Conservation (phyloP, 139 green algal genomes). For the Picochlorum sp. region DNA sequence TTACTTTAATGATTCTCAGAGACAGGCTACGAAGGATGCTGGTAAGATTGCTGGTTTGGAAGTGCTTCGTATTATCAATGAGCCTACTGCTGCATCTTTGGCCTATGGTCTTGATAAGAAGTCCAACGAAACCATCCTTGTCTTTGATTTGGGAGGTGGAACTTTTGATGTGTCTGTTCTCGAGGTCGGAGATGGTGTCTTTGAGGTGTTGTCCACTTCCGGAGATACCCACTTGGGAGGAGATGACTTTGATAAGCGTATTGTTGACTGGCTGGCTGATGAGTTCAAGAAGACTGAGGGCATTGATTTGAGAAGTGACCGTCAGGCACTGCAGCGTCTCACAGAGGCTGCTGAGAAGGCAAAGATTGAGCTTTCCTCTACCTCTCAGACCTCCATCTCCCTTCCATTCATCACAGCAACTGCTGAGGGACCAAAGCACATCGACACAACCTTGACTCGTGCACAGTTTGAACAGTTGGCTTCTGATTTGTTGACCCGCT, state of each 20-base stretch:
- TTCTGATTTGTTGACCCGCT: conserved; percentile 86
- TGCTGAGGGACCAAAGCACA: conserved; percentile 98
- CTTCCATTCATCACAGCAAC: conserved; percentile 99
- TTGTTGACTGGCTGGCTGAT: conserved; percentile 92
- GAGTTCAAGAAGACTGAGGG: conserved; percentile 86
- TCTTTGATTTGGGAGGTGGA: conserved; percentile 97
- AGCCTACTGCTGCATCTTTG: conserved; percentile 95
- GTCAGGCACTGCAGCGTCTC: conserved; percentile 82
- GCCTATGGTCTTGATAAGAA: conserved; percentile 98
- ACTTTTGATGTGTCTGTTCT: conserved; percentile 95
- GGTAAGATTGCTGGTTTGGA: conserved; percentile 93
- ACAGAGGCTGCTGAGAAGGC: conserved; percentile 98
- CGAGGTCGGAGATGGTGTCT: conserved; percentile 96
- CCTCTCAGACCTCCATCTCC: conserved; percentile 80
- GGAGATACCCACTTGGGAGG: conserved; percentile 98
- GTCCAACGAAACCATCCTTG: conserved; percentile 97
- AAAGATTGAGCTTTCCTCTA: conserved; percentile 94
- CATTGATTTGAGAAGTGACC: conserved; percentile 94
- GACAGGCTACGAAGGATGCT: conserved; percentile 88
- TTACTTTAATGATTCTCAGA: conserved; percentile 99
- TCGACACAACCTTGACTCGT: conserved; percentile 78
- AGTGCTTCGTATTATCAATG: conserved; percentile 99
- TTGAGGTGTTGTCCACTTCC: conserved; percentile 96
- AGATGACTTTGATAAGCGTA: conserved; percentile 99
- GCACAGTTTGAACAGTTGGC: conserved; percentile 95